Percentiles rank a stretch among this genome's conserved stretches.
These are phyloP conservation scores for Phlegmacium glaucopus DNA, from an alignment of 768 basidiomycete genomes.

Conservation along the genomic window DNA sequence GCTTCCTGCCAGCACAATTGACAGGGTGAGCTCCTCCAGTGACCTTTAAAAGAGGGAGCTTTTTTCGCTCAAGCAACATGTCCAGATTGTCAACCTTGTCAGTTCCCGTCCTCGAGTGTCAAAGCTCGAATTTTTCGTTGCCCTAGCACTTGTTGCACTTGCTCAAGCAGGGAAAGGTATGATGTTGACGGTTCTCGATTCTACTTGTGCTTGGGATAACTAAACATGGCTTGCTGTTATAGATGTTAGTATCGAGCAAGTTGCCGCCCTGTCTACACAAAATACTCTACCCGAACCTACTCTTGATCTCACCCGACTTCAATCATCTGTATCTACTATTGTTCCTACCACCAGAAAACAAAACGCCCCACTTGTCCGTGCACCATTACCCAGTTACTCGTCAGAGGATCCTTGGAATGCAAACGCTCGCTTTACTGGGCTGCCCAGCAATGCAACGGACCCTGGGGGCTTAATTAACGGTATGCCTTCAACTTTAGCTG, in stretches of 20 bases:
- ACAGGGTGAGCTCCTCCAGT: slow-evolving; percentile 50
- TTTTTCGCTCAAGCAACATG: not conserved
- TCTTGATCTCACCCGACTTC: slow-evolving; percentile 60
- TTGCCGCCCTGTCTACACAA: slow-evolving; percentile 72
- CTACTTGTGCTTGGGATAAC: not conserved
- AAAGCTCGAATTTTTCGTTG: slow-evolving; percentile 89
- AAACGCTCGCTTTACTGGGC: slow-evolving; percentile 31
- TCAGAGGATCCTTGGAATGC: slow-evolving; percentile 69
- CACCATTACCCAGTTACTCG: slow-evolving; percentile 49
- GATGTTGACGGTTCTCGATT: slow-evolving; percentile 8
- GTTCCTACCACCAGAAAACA: slow-evolving; percentile 41
- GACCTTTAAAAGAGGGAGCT: not conserved
- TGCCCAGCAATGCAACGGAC: slow-evolving; percentile 23
- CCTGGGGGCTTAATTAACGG: slow-evolving; percentile 37
- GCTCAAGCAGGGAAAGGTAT: slow-evolving; percentile 80
- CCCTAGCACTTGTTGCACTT: slow-evolving; percentile 81
- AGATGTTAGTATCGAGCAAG: slow-evolving; percentile 82
- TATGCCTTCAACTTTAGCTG: slow-evolving; percentile 57
- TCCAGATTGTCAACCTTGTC: slow-evolving; percentile 86
- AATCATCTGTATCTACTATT: slow-evolving; percentile 51
- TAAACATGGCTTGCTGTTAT: not conserved
- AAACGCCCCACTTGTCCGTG: slow-evolving; percentile 33
- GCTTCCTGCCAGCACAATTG: slow-evolving; percentile 79
- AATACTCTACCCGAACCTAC: slow-evolving; percentile 75
- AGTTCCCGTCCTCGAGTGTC: slow-evolving; percentile 79